phyloP scores from a whole-genome alignment of 306 rosid species.

The Prunus fruticosa region DNA sequence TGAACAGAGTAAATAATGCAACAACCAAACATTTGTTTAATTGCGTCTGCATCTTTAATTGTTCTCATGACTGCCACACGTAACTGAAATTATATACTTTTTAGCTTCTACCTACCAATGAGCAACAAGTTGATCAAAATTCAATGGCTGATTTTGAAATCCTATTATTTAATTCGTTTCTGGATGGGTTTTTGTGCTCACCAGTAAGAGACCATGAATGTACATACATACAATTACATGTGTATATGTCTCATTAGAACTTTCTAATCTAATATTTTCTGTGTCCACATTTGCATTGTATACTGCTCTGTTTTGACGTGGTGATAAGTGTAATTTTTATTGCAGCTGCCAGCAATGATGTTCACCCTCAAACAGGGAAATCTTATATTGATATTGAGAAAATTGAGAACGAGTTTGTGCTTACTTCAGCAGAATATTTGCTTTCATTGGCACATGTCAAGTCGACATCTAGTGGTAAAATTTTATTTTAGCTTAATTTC shows the following conservation, averaged over 20 bases:
- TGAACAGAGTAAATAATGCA: conserved; percentile 54
- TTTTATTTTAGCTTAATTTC: background rate
- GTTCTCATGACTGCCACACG: conserved; percentile 8
- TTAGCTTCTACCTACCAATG: background rate
- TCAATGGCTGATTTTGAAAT: background rate
- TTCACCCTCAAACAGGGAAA: conserved; percentile 47
- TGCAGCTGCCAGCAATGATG: conserved; percentile 43
- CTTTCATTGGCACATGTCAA: conserved; percentile 69
- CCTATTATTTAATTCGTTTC: background rate
- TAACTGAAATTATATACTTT: conserved; percentile 1
- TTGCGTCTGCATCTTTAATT: conserved; percentile 13
- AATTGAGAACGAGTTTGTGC: conserved; percentile 78
- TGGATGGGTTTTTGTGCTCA: background rate
- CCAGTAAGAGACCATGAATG: background rate
- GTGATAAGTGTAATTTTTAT: conserved; percentile 17
- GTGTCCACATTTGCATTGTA: background rate
- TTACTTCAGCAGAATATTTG: conserved; percentile 80
- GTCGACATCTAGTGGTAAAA: conserved; percentile 70
- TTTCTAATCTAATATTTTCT: background rate
- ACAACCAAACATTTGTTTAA: conserved; percentile 9
- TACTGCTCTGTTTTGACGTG: conserved; percentile 21
- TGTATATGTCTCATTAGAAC: background rate
- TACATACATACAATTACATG: background rate
- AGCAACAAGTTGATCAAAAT: background rate
- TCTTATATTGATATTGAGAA: conserved; percentile 58